phyloP scores from a whole-genome alignment of 176 grass and related monocot species.

The Poa annua region DNA sequence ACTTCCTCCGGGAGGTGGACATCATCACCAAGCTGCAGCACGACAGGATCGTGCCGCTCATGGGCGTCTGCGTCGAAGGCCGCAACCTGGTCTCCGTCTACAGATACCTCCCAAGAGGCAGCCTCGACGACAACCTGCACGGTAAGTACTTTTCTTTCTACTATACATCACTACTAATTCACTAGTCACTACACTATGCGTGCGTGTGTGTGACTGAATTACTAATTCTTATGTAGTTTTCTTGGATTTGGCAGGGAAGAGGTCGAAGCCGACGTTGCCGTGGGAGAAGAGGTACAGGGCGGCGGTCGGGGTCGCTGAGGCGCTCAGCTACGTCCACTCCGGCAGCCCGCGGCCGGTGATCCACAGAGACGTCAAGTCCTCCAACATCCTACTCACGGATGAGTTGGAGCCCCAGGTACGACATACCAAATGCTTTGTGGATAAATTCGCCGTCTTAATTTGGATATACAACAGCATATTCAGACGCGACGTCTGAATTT shows the following conservation, averaged over 20 bases:
- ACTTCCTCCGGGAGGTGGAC: slow-evolving; percentile 87
- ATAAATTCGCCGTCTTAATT: not conserved
- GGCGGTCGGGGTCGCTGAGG: slow-evolving; percentile 73
- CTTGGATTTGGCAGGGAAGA: slow-evolving; percentile 46
- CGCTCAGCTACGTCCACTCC: slow-evolving; percentile 75
- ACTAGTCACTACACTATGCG: not conserved
- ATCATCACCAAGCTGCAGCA: slow-evolving; percentile 92
- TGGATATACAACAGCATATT: not conserved
- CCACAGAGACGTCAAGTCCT: slow-evolving; percentile 95
- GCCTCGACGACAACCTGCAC: slow-evolving; percentile 86
- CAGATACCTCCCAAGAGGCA: slow-evolving; percentile 78
- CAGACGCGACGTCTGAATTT: not conserved
- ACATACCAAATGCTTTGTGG: not conserved
- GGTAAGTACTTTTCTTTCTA: slow-evolving; percentile 27
- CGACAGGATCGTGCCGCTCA: slow-evolving; percentile 63
- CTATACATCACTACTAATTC: too few species aligned
- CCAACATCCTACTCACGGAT: slow-evolving; percentile 90
- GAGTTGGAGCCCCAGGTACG: slow-evolving; percentile 76
- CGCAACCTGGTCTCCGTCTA: slow-evolving; percentile 83
- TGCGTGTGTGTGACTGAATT: not conserved
- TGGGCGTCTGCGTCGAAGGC: slow-evolving; percentile 83
- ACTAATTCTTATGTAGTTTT: not conserved
- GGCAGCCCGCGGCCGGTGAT: slow-evolving; percentile 72
- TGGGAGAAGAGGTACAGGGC: slow-evolving; percentile 78
- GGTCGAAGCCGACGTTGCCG: slow-evolving; percentile 49